Percentiles rank a stretch among this genome's conserved stretches.
phyloP scores from a whole-genome alignment of 2,329 filamentous ascomycete genomes.

The Reticulascus tulasneorum region DNA sequence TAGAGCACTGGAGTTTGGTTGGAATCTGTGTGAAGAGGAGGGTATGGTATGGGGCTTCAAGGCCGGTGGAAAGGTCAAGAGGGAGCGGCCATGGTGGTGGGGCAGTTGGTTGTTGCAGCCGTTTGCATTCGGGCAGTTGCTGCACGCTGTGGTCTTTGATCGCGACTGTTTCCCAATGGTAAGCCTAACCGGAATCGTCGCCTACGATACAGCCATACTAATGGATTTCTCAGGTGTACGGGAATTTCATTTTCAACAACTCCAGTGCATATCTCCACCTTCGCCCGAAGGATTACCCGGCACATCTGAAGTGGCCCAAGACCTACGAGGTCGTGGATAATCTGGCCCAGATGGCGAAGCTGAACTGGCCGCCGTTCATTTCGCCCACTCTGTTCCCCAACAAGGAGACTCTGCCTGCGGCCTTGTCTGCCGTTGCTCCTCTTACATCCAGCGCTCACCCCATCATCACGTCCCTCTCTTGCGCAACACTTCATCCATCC shows the following conservation, averaged over 20 bases:
- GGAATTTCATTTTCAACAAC: constrained; percentile 60
- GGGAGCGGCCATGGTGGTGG: constrained; percentile 74
- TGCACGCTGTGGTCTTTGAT: constrained; percentile 75
- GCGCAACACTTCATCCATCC: constrained; percentile 80
- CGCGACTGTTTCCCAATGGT: constrained; percentile 67
- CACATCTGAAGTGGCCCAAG: constrained; percentile 67
- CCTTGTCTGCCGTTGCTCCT: constrained; percentile 66
- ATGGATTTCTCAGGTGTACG: constrained; percentile 30
- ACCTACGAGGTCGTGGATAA: constrained; percentile 75
- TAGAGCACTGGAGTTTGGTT: constrained; percentile 78
- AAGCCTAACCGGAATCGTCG: constrained; percentile 24
- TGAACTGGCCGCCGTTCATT: constrained; percentile 81
- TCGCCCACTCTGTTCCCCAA: constrained; percentile 84
- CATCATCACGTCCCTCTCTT: constrained; percentile 78
- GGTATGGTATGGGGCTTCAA: constrained; percentile 61
- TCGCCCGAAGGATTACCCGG: constrained; percentile 65
- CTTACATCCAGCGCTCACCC: constrained; percentile 84
- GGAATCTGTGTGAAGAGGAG: constrained; percentile 76
- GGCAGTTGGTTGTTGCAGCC: constrained; percentile 81
- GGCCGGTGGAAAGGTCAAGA: constrained; percentile 49
- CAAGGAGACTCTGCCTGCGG: constrained; percentile 61
- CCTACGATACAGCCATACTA: too few species aligned
- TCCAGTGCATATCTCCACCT: constrained; percentile 76
- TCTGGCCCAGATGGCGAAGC: constrained; percentile 72
- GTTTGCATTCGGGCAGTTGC: constrained; percentile 68